phyloP scores from a whole-genome alignment of 139 green algal species.

The Micractinium conductrix region DNA sequence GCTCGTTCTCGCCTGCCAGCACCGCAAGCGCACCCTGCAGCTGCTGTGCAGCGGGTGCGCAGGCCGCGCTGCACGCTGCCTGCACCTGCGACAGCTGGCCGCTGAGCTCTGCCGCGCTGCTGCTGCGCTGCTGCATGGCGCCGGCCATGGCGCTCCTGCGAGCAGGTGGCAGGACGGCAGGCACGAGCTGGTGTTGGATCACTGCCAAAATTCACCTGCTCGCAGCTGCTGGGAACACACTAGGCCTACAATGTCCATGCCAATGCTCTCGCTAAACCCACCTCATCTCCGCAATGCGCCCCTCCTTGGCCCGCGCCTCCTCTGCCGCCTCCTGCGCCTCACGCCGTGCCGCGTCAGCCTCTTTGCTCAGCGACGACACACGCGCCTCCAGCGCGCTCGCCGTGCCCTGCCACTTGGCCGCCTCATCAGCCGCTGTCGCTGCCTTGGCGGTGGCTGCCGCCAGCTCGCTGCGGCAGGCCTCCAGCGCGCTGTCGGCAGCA shows the following conservation, averaged over 20 bases:
- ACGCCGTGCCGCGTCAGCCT: not conserved
- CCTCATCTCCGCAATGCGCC: constrained; percentile 35
- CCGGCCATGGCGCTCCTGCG: constrained; percentile 28
- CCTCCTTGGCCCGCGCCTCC: constrained; percentile 9
- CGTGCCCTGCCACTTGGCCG: constrained; percentile 28
- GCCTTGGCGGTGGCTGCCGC: constrained; percentile 20
- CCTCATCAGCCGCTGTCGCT: constrained; percentile 2
- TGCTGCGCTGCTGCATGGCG: constrained; percentile 17
- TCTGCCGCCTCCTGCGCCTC: not conserved
- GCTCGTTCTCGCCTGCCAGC: not conserved
- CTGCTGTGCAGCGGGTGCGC: not conserved
- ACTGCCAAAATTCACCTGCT: no score
- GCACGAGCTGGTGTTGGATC: no score
- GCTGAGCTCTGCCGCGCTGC: not conserved
- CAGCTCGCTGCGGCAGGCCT: constrained; percentile 28
- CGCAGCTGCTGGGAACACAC: no score
- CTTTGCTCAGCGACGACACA: not conserved
- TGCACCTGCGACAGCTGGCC: constrained; percentile 5
- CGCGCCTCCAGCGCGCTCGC: constrained; percentile 4
- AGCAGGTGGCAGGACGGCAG: no score
- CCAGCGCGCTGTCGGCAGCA: not conserved
- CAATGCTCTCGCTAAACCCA: not conserved
- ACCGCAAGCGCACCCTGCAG: not conserved
- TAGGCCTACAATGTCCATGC: no score
- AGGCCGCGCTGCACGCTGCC: not conserved